Percentiles rank a stretch among this genome's conserved stretches.
These are phyloP conservation scores for Hyaloperonospora brassicae DNA, from an alignment of 352 stramenopile species.

Conservation along the genomic window DNA sequence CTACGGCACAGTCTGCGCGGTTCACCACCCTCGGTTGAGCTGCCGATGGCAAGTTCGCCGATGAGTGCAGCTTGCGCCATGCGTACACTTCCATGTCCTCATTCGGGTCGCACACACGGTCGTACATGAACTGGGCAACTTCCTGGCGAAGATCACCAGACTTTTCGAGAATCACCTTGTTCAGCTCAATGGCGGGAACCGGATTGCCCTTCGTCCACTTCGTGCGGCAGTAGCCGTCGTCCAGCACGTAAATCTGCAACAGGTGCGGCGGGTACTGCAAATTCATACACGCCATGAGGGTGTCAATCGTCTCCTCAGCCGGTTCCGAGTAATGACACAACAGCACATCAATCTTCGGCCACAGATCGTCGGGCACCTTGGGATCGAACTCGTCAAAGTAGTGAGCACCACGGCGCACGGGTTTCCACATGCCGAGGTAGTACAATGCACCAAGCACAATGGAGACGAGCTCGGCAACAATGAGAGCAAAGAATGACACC, in stretches of 20 bases:
- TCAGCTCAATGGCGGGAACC: conserved; percentile 56
- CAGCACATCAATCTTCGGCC: conserved; percentile 79
- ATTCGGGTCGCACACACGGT: conserved; percentile 78
- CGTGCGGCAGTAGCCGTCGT: conserved; percentile 76
- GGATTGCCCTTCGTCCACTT: conserved; percentile 80
- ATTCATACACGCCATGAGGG: conserved; percentile 82
- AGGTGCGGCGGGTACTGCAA: conserved; percentile 83
- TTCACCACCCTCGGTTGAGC: conserved; percentile 68
- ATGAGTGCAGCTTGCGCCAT: conserved; percentile 82
- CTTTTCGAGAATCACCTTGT: conserved; percentile 74
- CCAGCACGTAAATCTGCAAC: conserved; percentile 78
- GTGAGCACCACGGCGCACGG: conserved; percentile 74
- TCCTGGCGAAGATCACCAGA: conserved; percentile 73
- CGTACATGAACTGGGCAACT: conserved; percentile 85
- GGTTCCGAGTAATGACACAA: conserved; percentile 80
- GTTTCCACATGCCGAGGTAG: conserved; percentile 88
- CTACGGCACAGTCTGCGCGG: conserved; percentile 62
- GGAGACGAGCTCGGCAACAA: conserved; percentile 55
- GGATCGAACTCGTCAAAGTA: conserved; percentile 86
- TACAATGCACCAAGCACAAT: conserved; percentile 69
- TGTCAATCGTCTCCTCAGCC: conserved; percentile 79
- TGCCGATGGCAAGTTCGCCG: conserved; percentile 63
- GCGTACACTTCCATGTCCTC: conserved; percentile 84
- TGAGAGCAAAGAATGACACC: conserved; percentile 71
- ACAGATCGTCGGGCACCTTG: conserved; percentile 70